phyloP scores from a whole-genome alignment of 2,329 filamentous ascomycete species.

The Teratosphaeriaceae sp. region DNA sequence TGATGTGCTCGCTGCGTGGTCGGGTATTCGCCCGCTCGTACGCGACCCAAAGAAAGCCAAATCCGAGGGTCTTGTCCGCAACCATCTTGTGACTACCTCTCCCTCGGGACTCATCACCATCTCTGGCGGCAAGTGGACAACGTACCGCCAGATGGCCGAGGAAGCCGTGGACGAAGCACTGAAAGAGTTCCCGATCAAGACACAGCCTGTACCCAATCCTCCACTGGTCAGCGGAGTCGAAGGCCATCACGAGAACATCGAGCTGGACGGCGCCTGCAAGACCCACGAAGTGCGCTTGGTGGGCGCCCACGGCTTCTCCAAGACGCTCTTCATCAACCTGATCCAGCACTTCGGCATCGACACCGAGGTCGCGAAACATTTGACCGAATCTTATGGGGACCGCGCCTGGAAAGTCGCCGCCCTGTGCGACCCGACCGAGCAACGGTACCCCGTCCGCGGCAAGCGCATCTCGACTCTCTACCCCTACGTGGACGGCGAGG shows the following conservation, averaged over 20 bases:
- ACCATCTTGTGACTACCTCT: conserved; percentile 77
- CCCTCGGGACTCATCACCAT: conserved; percentile 74
- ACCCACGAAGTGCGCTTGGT: conserved; percentile 76
- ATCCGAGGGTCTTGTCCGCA: conserved; percentile 80
- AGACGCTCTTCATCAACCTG: conserved; percentile 88
- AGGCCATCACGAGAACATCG: conserved; percentile 62
- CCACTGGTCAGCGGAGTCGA: conserved; percentile 62
- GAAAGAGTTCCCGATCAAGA: conserved; percentile 55
- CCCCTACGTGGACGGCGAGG: conserved; percentile 86
- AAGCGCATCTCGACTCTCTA: conserved; percentile 74
- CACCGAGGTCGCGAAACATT: conserved; percentile 84
- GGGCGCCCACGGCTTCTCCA: conserved; percentile 80
- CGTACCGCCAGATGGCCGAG: conserved; percentile 88
- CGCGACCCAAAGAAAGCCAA: conserved; percentile 80
- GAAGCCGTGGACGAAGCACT: conserved; percentile 80
- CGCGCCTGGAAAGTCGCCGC: conserved; percentile 85
- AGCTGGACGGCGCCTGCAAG: conserved; percentile 68
- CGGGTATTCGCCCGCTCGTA: conserved; percentile 78
- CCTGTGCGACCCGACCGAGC: conserved; percentile 67
- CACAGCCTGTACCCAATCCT: conserved; percentile 51
- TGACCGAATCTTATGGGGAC: conserved; percentile 83
- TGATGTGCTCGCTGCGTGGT: conserved; percentile 87
- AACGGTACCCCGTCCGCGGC: conserved; percentile 76
- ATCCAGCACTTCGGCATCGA: conserved; percentile 91
- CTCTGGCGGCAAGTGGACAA: conserved; percentile 88